Base-by-base conservation (phyloP, 805 yeast genomes). In the Kuraishia molischiana region DNA sequence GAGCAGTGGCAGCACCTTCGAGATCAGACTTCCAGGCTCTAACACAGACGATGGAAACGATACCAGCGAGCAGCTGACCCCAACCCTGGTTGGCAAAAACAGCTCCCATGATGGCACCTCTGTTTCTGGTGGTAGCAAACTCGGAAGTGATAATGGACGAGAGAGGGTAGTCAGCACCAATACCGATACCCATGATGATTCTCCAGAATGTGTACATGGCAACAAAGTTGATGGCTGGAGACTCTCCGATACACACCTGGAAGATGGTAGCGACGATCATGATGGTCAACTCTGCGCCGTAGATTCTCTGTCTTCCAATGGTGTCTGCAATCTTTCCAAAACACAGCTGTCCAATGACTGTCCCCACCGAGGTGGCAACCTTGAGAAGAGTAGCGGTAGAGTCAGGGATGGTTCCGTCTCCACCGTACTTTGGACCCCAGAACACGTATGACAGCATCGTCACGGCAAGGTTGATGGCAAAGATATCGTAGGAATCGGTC, bases 51-150 rank as follows among this genome's bases (percentile, higher is more conserved):
- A 83, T 61, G 40, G 87, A 77, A 46, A 82, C 78, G 43, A 83
- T 64, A 70, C 85, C 89, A 41, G 84, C 89, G 19, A 74, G 57
- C 44, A 83, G 69, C 65, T 85, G 94, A 56, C 95, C 95, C 72
- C 85, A 72, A 57, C 94, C 95, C 64, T 84, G 95, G 68, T 83
- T 84, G 41, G 94, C 84, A 62, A 84, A 84, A 41, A 83, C 90
- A 26, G 90, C 86, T 50, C 83, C 84, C 87, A 83, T 82, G 50
- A 82, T 82, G 44, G 90, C 87, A 69, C 92, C 92, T 74, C 92
- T 79, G 86, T 89, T 82, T 61, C 79, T 82, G 46, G 90, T 83
- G 42, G 90, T 80, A 31, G 90, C 73, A 53, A 82, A 83, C 65
- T 83, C 92, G 37, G 90, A 75, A 11, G 89, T 77, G 46, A 83